Evolutionary conservation across 495 filamentous ascomycete species (phyloP).

Genomic region (Neurospora sublineolata): DNA sequence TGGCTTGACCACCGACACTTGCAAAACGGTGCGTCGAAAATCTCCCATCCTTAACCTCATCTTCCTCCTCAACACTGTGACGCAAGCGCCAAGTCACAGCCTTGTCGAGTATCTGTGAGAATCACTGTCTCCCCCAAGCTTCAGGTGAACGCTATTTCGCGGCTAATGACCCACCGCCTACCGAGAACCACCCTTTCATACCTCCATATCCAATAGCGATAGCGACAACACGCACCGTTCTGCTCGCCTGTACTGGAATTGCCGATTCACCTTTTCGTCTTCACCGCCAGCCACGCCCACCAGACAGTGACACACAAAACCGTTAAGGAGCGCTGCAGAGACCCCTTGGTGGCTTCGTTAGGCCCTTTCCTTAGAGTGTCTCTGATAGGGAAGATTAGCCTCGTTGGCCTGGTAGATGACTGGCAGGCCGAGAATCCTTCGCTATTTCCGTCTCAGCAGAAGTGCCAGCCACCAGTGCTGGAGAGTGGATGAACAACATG

Average conservation of each 20-base stretch:
- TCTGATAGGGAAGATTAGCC: neutral
- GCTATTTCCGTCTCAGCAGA: neutral
- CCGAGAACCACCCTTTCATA: neutral
- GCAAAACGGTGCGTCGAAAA: neutral
- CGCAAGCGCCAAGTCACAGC: neutral
- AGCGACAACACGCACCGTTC: neutral
- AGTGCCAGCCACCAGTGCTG: neutral
- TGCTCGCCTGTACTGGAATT: neutral
- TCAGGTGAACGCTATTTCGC: neutral
- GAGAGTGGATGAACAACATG: neutral
- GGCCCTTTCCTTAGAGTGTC: neutral
- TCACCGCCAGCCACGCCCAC: neutral
- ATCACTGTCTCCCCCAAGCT: neutral
- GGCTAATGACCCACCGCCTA: neutral
- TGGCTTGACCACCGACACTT: neutral
- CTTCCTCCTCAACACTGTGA: neutral
- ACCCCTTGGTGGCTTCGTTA: neutral
- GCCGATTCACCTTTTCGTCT: neutral
- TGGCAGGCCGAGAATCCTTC: neutral
- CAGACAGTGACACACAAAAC: neutral
- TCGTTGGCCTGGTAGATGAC: neutral
- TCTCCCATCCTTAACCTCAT: neutral
- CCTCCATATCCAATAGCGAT: neutral
- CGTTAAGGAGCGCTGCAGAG: neutral
- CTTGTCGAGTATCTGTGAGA: neutral